phyloP scores from a whole-genome alignment of 2,329 filamentous ascomycete species.

The Aplosporella prunicola region DNA sequence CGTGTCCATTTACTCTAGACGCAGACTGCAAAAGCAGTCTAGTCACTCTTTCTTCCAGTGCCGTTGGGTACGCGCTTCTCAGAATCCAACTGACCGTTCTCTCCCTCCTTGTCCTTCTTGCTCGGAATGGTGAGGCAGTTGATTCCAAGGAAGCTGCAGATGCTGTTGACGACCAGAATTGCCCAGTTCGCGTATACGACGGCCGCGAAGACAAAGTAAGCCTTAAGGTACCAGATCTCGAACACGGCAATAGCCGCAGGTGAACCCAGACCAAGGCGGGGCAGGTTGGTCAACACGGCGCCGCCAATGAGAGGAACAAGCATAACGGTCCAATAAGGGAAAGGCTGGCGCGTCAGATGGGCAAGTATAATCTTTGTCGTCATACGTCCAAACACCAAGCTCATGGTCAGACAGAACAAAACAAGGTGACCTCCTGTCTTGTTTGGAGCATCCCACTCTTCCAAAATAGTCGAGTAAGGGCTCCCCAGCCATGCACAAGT shows the following conservation, averaged over 20 bases:
- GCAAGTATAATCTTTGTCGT: slow-evolving; percentile 98
- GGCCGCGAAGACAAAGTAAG: slow-evolving; percentile 72
- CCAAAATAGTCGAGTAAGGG: slow-evolving; percentile 71
- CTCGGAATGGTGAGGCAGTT: slow-evolving; percentile 76
- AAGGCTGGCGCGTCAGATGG: slow-evolving; percentile 84
- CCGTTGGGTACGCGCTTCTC: slow-evolving; percentile 8
- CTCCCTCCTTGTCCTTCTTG: slow-evolving; percentile 21
- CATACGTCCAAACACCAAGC: slow-evolving; percentile 96
- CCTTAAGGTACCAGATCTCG: slow-evolving; percentile 74
- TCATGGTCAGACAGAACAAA: slow-evolving; percentile 85
- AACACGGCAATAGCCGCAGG: slow-evolving; percentile 36
- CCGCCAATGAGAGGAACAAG: slow-evolving; percentile 78
- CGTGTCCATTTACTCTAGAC: too few species aligned
- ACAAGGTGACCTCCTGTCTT: slow-evolving; percentile 62
- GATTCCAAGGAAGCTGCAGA: slow-evolving; percentile 87
- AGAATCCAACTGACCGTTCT: background rate
- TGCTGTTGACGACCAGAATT: slow-evolving; percentile 77
- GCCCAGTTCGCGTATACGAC: slow-evolving; percentile 93
- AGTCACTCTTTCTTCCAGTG: slow-evolving; percentile 6
- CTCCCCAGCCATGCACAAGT: slow-evolving; percentile 82
- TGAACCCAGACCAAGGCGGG: slow-evolving; percentile 50
- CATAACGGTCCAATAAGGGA: slow-evolving; percentile 94
- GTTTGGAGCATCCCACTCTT: slow-evolving; percentile 34
- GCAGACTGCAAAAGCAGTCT: too few species aligned
- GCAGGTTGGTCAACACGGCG: slow-evolving; percentile 73